Percentiles rank a stretch among this genome's conserved stretches.
Conservation (phyloP, 208 protist species). For the Vickermania ingenoplastis region DNA sequence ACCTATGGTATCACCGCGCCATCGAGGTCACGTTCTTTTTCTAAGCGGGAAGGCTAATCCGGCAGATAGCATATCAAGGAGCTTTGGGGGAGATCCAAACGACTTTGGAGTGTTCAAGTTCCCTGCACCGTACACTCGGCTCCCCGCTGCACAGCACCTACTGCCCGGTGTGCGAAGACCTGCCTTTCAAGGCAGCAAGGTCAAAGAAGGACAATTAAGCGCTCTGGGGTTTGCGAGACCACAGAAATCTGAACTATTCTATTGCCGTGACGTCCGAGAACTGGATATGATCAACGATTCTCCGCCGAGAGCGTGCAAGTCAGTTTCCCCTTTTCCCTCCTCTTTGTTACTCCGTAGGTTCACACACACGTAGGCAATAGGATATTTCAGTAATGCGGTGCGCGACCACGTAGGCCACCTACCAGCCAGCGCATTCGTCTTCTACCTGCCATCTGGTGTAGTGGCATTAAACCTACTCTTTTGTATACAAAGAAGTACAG, state of each 20-base stretch:
- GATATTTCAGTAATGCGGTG: neutral
- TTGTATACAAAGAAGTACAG: too few species aligned
- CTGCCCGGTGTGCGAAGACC: neutral
- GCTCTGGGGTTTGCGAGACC: neutral
- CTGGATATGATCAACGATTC: neutral
- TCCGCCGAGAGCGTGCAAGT: neutral
- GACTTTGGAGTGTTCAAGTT: conserved; percentile 1
- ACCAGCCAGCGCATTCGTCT: too few species aligned
- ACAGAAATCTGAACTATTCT: neutral
- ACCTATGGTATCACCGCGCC: too few species aligned
- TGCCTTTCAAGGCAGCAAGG: neutral
- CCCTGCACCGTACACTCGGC: neutral
- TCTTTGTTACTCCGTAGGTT: neutral
- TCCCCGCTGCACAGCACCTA: neutral
- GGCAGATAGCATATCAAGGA: neutral
- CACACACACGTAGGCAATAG: conserved; percentile 1
- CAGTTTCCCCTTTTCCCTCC: neutral
- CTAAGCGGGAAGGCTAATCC: neutral
- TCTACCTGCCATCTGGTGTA: too few species aligned
- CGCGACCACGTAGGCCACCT: too few species aligned
- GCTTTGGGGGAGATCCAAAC: conserved; percentile 1
- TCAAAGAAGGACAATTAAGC: conserved; percentile 1
- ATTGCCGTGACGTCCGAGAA: neutral
- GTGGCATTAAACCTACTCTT: too few species aligned
- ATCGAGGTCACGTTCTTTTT: neutral